Evolutionary conservation across 495 filamentous ascomycete species (phyloP), one percentile per base, ranked within the genome.

Genomic region (Echria macrotheca): DNA sequence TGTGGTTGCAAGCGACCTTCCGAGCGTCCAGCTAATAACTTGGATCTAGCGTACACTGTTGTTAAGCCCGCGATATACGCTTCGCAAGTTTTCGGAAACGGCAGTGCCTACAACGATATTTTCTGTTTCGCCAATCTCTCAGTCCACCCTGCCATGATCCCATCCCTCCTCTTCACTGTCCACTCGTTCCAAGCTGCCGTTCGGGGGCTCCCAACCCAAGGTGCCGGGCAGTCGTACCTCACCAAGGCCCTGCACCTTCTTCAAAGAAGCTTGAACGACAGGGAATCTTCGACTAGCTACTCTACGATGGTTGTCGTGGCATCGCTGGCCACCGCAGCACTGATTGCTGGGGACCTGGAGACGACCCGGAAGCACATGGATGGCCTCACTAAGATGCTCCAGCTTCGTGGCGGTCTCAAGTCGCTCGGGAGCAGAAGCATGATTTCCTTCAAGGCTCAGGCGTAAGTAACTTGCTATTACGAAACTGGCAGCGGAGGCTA

Each of bases 361-460:
- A 51, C 53, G 3, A 43, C 53, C 1, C 22, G 7, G 15, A 55
- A 51, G 47, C 53, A 55, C 36, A 28, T 55, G 42, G 53, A 55
- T 31, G 53, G 53, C 4, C 29, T 50, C 14, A 5, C 44, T 12
- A 23, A 17, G 26, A 47, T 55, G 4, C 5, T 55, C 8, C 22
- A 50, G 3, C 28, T 55, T 5, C 47, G 42, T 14, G 47, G 53
- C 2, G 53, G 53, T 0, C 3, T 51, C 24, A 12, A 29, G 14
- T 29, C 28, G 0, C 36, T 50, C 1, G 22, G 17, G 0, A 14
- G 15, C 9, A 22, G 12, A 0, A 42, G 28, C 22, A 47, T 50
- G 44, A 25, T 46, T 5, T 18, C 19, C 2, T 36, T 35, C 19
- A 46, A 46, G 19, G 44, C 44, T 0, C 44, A 22, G 11, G 36